Percentiles rank a stretch among this genome's conserved stretches.
phyloP scores from a whole-genome alignment of 2,329 filamentous ascomycete genomes.

The Claviceps quebecensis region DNA sequence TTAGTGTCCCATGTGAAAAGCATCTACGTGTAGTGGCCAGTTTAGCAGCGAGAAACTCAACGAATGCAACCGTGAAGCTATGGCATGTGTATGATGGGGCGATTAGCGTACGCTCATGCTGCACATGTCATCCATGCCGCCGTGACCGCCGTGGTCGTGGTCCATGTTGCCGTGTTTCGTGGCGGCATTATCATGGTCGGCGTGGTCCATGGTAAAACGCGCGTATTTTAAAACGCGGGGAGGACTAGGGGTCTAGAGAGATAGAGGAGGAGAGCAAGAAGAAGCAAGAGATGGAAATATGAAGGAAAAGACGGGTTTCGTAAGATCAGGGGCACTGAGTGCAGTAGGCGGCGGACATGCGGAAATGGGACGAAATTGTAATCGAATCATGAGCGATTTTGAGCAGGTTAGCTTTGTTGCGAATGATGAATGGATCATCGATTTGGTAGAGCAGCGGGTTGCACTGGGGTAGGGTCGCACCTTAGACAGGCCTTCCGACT shows the following conservation, averaged over 20 bases:
- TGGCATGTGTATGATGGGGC: background rate
- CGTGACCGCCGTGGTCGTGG: conserved; percentile 26
- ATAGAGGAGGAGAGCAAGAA: background rate
- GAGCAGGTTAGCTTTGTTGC: too few relatives aligned
- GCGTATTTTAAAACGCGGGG: background rate
- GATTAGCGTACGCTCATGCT: conserved; percentile 65
- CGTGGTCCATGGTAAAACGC: conserved; percentile 7
- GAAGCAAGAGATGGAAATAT: background rate
- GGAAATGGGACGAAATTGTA: too few relatives aligned
- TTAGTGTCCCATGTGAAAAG: conserved; percentile 92
- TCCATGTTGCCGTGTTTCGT: conserved; percentile 25
- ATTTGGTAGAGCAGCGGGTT: too few relatives aligned
- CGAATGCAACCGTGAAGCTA: background rate
- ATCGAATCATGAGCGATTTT: too few relatives aligned
- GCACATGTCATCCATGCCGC: conserved; percentile 53
- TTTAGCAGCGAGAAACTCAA: background rate
- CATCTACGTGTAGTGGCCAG: conserved; percentile 47
- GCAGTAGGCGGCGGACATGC: too few relatives aligned
- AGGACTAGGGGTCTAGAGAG: background rate
- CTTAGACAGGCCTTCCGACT: too few relatives aligned
- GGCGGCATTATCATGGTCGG: conserved; percentile 15
- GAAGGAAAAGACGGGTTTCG: too few relatives aligned
- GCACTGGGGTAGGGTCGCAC: too few relatives aligned
- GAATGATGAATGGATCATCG: too few relatives aligned
- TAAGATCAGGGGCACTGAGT: too few relatives aligned